Evolutionary conservation across 257 asterid species (phyloP).

Genomic region (Eucommia ulmoides): DNA sequence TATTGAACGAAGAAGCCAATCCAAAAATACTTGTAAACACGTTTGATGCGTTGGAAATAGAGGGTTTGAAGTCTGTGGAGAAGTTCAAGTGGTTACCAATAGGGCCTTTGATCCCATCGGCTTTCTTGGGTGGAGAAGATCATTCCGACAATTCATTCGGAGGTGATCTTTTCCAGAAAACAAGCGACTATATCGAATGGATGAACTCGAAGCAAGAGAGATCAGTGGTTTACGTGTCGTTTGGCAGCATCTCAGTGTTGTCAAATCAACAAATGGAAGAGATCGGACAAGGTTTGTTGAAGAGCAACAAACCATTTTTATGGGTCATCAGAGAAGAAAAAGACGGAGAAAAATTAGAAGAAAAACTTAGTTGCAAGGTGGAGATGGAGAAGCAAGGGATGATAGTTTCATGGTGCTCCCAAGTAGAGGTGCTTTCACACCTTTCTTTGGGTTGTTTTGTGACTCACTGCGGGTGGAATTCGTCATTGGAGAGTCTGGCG

Average conservation of each 20-base stretch:
- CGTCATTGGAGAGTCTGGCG: conserved; percentile 14
- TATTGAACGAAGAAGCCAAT: conserved; percentile 10
- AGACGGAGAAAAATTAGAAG: conserved; percentile 1
- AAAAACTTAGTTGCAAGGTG: conserved; percentile 11
- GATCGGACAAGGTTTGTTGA: conserved; percentile 14
- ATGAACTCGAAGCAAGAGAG: conserved; percentile 12
- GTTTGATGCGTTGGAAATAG: conserved; percentile 17
- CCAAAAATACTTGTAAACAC: conserved; percentile 16
- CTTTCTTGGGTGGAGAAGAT: conserved; percentile 10
- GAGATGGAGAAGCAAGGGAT: conserved; percentile 17
- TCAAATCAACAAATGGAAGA: conserved; percentile 16
- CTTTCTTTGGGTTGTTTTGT: conserved; percentile 24
- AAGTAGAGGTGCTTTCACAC: conserved; percentile 19
- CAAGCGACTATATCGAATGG: conserved; percentile 15
- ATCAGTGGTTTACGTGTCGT: conserved; percentile 24
- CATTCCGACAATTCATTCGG: conserved; percentile 7
- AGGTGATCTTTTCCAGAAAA: conserved; percentile 9
- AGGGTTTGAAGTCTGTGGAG: conserved; percentile 13
- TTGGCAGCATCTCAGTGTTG: conserved; percentile 15
- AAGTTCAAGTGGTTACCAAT: conserved; percentile 16
- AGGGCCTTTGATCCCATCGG: conserved; percentile 29
- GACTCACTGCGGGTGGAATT: conserved; percentile 30
- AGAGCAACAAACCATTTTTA: conserved; percentile 14
- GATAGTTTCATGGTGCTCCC: conserved; percentile 31
- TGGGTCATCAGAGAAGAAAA: conserved; percentile 21